phyloP scores from a whole-genome alignment of 2,329 filamentous ascomycete genomes.

The Trichophyton rubrum region DNA sequence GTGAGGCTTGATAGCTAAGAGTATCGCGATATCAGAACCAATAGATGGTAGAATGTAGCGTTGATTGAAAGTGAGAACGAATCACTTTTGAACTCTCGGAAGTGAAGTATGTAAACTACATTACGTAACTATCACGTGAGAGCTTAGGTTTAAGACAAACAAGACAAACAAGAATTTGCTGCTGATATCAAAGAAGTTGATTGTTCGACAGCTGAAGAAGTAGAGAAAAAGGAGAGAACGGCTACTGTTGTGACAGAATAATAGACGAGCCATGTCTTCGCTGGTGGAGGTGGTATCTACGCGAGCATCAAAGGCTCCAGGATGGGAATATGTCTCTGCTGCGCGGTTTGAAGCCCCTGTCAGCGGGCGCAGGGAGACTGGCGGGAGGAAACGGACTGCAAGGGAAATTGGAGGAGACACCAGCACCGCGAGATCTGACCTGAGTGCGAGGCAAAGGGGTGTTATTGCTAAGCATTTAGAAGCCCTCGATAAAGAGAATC shows the following conservation, averaged over 20 bases:
- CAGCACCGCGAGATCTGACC: slow-evolving; percentile 41
- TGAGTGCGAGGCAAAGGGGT: slow-evolving; percentile 68
- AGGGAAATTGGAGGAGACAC: slow-evolving; percentile 41
- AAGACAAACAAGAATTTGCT: neutral
- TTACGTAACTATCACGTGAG: neutral
- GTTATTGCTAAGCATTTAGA: slow-evolving; percentile 72
- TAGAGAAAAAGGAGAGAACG: neutral
- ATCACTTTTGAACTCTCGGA: no score
- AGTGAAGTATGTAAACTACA: neutral
- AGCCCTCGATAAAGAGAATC: slow-evolving; percentile 68
- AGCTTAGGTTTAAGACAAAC: neutral
- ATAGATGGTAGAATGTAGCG: no score
- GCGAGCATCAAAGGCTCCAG: slow-evolving; percentile 59
- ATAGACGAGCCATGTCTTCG: slow-evolving; percentile 43
- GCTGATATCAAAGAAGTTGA: neutral
- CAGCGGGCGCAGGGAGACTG: slow-evolving; percentile 30
- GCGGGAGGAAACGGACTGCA: slow-evolving; percentile 56
- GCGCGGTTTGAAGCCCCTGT: slow-evolving; percentile 45
- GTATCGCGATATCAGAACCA: no score
- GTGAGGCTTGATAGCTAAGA: no score
- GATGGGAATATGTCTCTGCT: slow-evolving; percentile 87
- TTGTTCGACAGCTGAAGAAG: neutral
- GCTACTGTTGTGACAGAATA: no score
- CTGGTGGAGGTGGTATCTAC: slow-evolving; percentile 59
- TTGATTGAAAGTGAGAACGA: no score